Evolutionary conservation across 768 basidiomycete species (phyloP).

Genomic region (Candolleomyces efflorescens): DNA sequence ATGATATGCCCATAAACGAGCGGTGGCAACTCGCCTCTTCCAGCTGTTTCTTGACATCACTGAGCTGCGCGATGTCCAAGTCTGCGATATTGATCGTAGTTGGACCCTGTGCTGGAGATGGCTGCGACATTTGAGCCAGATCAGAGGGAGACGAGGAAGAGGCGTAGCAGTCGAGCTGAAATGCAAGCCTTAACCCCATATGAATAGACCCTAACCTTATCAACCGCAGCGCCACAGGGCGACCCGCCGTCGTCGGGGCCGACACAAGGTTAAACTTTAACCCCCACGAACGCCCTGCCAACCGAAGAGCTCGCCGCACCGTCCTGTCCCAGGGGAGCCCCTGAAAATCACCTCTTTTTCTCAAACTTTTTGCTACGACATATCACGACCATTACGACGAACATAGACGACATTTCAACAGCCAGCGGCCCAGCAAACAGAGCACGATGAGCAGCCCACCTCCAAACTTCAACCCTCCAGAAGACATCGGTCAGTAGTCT

Average conservation of each 20-base stretch:
- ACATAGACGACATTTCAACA: not conserved
- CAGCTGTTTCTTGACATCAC: slow-evolving; percentile 86
- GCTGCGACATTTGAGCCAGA: slow-evolving; percentile 25
- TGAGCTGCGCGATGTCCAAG: slow-evolving; percentile 80
- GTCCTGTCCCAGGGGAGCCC: too few species aligned
- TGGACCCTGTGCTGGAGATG: slow-evolving; percentile 7
- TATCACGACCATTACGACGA: too few species aligned
- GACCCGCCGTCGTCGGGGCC: too few species aligned
- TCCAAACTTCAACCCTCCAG: not conserved
- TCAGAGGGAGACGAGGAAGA: not conserved
- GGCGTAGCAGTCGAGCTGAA: too few species aligned
- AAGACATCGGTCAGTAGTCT: not conserved
- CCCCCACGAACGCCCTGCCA: too few species aligned
- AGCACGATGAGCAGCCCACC: not conserved
- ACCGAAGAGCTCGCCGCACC: too few species aligned
- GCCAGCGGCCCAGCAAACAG: not conserved
- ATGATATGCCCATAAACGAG: not conserved
- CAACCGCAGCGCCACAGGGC: too few species aligned
- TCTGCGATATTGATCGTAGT: slow-evolving; percentile 80
- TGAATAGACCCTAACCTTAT: too few species aligned
- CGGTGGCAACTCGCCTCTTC: slow-evolving; percentile 63
- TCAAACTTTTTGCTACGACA: too few species aligned
- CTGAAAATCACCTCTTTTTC: too few species aligned
- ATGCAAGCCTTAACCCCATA: too few species aligned
- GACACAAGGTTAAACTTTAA: too few species aligned